phyloP scores from a whole-genome alignment of 306 rosid genomes.

The Casuarina equisetifolia region DNA sequence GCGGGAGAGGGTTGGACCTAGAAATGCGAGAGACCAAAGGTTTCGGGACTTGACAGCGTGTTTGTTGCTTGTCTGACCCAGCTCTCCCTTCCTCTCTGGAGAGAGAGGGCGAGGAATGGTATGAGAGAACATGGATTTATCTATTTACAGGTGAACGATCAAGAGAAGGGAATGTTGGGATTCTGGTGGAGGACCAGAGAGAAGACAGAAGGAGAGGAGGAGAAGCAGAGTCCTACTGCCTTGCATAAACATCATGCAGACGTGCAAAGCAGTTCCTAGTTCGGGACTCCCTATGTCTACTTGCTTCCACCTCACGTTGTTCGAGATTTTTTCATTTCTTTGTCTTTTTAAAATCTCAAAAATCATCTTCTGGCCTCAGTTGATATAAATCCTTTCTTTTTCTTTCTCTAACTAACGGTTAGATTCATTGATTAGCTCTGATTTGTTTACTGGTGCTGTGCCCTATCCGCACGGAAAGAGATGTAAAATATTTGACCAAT shows the following conservation, averaged over 20 bases:
- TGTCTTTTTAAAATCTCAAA: neutral
- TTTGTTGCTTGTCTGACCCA: slow-evolving; percentile 3
- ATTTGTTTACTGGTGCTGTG: too few relatives aligned
- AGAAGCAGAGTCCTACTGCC: neutral
- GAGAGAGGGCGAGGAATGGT: neutral
- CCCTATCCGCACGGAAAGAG: too few relatives aligned
- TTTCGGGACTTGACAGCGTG: slow-evolving; percentile 38
- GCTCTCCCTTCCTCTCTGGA: neutral
- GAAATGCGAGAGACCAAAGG: slow-evolving; percentile 38
- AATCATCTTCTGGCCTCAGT: neutral
- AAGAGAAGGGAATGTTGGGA: neutral
- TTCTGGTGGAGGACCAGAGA: neutral
- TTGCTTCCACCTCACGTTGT: neutral
- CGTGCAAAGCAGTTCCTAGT: neutral
- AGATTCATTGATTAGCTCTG: too few relatives aligned
- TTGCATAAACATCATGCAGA: neutral
- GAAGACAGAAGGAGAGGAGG: neutral
- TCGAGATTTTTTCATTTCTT: neutral
- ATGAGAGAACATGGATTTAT: neutral
- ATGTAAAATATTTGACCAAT: too few relatives aligned
- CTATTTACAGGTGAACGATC: neutral
- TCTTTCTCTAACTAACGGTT: too few relatives aligned
- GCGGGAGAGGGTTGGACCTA: slow-evolving; percentile 36
- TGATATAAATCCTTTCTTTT: neutral
- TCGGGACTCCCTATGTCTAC: neutral